phyloP scores from a whole-genome alignment of 176 grass and related monocot species.

The Coix lacrymajobi region DNA sequence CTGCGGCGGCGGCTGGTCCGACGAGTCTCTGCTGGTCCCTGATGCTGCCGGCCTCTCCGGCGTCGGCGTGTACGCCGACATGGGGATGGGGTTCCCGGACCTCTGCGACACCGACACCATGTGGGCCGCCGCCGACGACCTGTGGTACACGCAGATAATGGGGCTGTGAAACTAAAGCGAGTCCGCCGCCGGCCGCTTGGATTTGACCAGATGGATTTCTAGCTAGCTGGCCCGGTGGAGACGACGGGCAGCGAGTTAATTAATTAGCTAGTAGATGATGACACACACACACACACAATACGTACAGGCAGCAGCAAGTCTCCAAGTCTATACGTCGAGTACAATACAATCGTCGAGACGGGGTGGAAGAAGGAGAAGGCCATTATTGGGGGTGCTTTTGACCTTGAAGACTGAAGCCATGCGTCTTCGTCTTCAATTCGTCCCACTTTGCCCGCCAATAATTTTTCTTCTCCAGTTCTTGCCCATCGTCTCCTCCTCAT shows the following conservation, averaged over 20 bases:
- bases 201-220: background rate
- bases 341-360: background rate
- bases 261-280: background rate
- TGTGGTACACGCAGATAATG: conserved; percentile 51
- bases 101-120: conserved; percentile 48
- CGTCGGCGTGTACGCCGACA: background rate
- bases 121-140: conserved; percentile 51
- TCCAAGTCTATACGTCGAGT: background rate
- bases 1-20: conserved; percentile 38
- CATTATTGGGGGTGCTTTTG: conserved; percentile 22
- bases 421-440: background rate
- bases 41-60: too few relatives aligned
- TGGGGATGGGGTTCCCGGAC: conserved; percentile 35
- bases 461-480: conserved; percentile 41
- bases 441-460: conserved; percentile 16
- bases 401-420: background rate
- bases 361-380: conserved; percentile 18
- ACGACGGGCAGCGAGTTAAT: background rate
- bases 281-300: background rate
- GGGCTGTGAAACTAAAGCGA: conserved; percentile 8
- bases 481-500: background rate
- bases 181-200: background rate
- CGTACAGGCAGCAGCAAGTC: background rate
- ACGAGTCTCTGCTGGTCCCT: conserved; percentile 36
- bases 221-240: background rate